These are phyloP conservation scores for Kalmusia sp. DNA, from an alignment of 2,329 filamentous ascomycete species.

Conservation along the genomic window DNA sequence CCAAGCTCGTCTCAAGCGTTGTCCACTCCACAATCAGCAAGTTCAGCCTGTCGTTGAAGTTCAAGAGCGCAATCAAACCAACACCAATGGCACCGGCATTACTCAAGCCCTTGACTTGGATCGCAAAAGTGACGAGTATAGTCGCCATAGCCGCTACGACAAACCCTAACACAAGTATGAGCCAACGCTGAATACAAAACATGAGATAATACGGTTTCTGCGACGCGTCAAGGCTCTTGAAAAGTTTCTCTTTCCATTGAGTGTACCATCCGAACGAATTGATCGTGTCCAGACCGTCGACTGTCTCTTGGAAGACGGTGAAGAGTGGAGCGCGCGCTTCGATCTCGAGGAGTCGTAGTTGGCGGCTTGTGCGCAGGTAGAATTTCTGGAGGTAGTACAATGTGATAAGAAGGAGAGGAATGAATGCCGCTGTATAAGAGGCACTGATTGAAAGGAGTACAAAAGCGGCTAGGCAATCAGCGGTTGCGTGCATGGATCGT, in stretches of 20 bases:
- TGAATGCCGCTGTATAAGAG: constrained; percentile 8
- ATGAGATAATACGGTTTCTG: constrained; percentile 51
- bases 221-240: constrained; percentile 36
- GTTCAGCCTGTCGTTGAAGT: constrained; percentile 57
- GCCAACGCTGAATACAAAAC: constrained; percentile 47
- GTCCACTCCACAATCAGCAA: constrained; percentile 59
- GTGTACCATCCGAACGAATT: constrained; percentile 55
- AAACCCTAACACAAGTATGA: constrained; percentile 30
- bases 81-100: constrained; percentile 56
- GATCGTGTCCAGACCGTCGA: constrained; percentile 55
- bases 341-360: constrained; percentile 58
- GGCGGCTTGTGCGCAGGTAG: constrained; percentile 53
- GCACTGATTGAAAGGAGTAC: constrained; percentile 1
- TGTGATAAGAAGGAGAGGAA: constrained; percentile 42
- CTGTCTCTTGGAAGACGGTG: constrained; percentile 57
- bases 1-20: constrained; percentile 61
- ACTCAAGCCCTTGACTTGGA: constrained; percentile 38
- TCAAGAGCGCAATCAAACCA: constrained; percentile 57
- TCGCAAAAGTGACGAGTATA: constrained; percentile 40
- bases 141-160: constrained; percentile 41
- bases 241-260: background rate
- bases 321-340: constrained; percentile 57
- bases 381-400: constrained; percentile 49
- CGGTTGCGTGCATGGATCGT: constrained; percentile 1
- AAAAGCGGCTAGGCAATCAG: background rate